Evolutionary conservation across 306 rosid species (phyloP), one percentile per base, ranked within the genome.

Genomic region (Abrus pulchellus): DNA sequence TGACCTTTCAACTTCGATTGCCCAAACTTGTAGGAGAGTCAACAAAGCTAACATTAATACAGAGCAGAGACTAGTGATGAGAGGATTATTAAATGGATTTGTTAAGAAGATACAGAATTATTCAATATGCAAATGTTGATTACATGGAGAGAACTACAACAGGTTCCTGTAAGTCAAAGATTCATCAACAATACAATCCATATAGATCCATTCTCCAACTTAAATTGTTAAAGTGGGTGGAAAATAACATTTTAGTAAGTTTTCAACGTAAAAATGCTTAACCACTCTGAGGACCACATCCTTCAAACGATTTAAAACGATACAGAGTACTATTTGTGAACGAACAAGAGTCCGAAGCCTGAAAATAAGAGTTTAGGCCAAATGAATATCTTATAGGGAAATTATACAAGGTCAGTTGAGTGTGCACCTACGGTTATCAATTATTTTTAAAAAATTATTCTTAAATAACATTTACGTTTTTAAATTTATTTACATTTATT

Each of bases 151-250:
- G 9, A 64, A 34, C 55, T 72, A 49, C 73, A 50, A 44, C 49
- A 34, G 30, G 54, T 36, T 50, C 72, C 72, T 28, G 20, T 59
- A 59, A 76, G 82, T 71, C 86, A 77, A 77, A 70, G 75, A 71
- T 71, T 68, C 49, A 32, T 4, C 74, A 69, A 50, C 34, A n/a
- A 70, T 20, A 32, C 27, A 44, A 75, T 67, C 47, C 40, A 52
- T 10, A 28, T 20, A 12, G 20, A 53, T 62, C 38, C 61, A 6
- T 8, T 43, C 33, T 32, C 29, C 27, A 62, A 30, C 62, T 68
- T 69, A 64, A 62, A 40, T 63, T 60, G 72, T 68, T 76, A 4
- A 50, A 41, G 78, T 52, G 0, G 68, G 75, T 52, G n/a, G 66
- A 53, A 71, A 70, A 44, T 43, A 33, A 7, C 66, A 38, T 66